phyloP scores from a whole-genome alignment of 768 basidiomycete genomes.

The Mycena pura region DNA sequence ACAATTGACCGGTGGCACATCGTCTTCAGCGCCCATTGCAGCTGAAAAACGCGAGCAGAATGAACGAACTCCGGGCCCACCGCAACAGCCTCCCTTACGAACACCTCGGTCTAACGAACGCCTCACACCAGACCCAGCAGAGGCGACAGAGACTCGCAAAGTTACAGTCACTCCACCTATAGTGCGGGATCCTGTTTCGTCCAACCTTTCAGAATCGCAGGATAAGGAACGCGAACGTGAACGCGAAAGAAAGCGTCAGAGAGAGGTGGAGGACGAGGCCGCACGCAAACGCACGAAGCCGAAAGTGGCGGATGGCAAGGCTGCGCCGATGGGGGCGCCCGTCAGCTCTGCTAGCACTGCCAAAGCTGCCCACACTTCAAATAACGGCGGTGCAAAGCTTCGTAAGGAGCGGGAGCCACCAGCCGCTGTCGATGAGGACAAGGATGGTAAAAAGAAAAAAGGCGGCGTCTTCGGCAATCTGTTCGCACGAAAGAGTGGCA shows the following conservation, averaged over 20 bases:
- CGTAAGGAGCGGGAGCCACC: slow-evolving; percentile 50
- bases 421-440: slow-evolving; percentile 42
- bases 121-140: slow-evolving; percentile 66
- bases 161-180: slow-evolving; percentile 81
- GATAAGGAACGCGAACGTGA: slow-evolving; percentile 14
- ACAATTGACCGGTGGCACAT: slow-evolving; percentile 42
- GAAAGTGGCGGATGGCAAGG: slow-evolving; percentile 52
- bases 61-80: slow-evolving; percentile 33
- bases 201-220: neutral
- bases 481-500: slow-evolving; percentile 81
- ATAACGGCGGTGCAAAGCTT: slow-evolving; percentile 43
- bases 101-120: slow-evolving; percentile 57
- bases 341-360: slow-evolving; percentile 49
- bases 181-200: slow-evolving; percentile 54
- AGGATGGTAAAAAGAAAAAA: slow-evolving; percentile 61
- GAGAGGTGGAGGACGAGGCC: slow-evolving; percentile 52
- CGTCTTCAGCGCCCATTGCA: slow-evolving; percentile 39
- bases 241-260: slow-evolving; percentile 16
- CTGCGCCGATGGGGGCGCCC: slow-evolving; percentile 48
- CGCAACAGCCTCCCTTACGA: slow-evolving; percentile 45
- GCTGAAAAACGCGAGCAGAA: slow-evolving; percentile 34
- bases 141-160: slow-evolving; percentile 76
- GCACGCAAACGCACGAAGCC: slow-evolving; percentile 60
- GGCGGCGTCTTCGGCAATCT: slow-evolving; percentile 79
- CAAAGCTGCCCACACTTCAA: slow-evolving; percentile 27